Evolutionary conservation across 345 rosid species (phyloP).

Genomic region (Lumnitzera racemosa): DNA sequence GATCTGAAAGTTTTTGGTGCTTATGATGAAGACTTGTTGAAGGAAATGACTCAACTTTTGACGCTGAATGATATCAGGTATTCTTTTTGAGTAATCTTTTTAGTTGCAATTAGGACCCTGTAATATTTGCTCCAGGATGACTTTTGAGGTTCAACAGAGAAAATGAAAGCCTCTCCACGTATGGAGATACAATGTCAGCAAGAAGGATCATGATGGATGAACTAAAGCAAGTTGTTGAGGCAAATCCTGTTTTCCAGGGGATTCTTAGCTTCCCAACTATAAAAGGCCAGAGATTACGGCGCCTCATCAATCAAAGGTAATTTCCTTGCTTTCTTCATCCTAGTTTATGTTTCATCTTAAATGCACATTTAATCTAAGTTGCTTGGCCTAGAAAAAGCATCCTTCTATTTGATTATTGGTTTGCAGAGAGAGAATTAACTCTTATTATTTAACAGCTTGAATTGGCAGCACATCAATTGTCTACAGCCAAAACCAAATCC

Average conservation of each 20-base stretch:
- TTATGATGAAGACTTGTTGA: constrained; percentile 15
- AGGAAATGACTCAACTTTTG: constrained; percentile 33
- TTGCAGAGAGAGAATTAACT: too few species aligned
- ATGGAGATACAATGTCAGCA: constrained; percentile 28
- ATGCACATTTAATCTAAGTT: not conserved
- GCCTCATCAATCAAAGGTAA: constrained; percentile 46
- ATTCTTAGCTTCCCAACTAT: constrained; percentile 36
- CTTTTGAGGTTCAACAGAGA: constrained; percentile 27
- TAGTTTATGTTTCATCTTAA: not conserved
- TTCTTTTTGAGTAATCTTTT: not conserved
- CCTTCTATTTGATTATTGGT: not conserved
- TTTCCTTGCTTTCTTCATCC: not conserved
- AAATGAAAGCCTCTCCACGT: constrained; percentile 28
- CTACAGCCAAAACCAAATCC: constrained; percentile 32
- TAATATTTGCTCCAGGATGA: not conserved
- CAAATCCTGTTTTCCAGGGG: constrained; percentile 33
- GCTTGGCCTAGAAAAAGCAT: not conserved
- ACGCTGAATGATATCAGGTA: constrained; percentile 27
- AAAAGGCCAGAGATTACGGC: constrained; percentile 20
- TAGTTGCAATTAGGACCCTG: not conserved
- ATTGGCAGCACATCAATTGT: constrained; percentile 47
- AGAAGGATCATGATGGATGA: constrained; percentile 25
- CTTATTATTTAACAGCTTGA: constrained; percentile 29
- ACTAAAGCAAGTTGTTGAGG: constrained; percentile 31
- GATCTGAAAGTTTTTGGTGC: constrained; percentile 31